Percentiles rank a stretch among this genome's conserved stretches.
Evolutionary conservation across 306 rosid species (phyloP).

Genomic region (Argentina anserina): DNA sequence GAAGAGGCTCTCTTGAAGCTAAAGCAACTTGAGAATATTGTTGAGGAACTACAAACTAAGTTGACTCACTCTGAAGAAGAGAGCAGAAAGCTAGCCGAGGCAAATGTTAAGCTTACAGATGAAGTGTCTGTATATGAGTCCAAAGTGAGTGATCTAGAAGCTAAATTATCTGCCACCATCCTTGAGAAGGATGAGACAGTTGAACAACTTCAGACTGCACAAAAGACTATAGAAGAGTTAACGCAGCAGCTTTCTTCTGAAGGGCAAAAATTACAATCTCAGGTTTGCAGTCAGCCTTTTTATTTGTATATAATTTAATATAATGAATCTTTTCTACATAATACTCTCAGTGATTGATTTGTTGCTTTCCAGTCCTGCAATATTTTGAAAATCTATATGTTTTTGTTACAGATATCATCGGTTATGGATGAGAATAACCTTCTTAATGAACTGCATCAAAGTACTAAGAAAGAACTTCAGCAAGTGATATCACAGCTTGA

Average conservation of each 20-base stretch:
- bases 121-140: constrained; percentile 53
- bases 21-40: constrained; percentile 51
- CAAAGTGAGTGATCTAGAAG: constrained; percentile 52
- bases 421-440: constrained; percentile 69
- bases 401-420: constrained; percentile 62
- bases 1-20: constrained; percentile 59
- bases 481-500: constrained; percentile 57
- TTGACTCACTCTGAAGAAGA: constrained; percentile 52
- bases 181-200: constrained; percentile 55
- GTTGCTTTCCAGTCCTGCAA: background rate
- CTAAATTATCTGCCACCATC: constrained; percentile 40
- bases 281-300: constrained; percentile 44
- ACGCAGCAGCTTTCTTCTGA: constrained; percentile 53
- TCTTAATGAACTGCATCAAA: constrained; percentile 65
- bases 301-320: background rate
- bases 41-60: constrained; percentile 64
- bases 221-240: constrained; percentile 53
- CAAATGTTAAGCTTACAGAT: constrained; percentile 56
- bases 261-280: constrained; percentile 63
- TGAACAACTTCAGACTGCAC: constrained; percentile 43
- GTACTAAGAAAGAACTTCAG: constrained; percentile 65
- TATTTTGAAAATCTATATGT: background rate
- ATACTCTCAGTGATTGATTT: background rate
- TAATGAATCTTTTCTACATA: background rate
- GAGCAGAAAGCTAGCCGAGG: constrained; percentile 46